Evolutionary conservation across 371 early-diverging fungal genomes (phyloP), one percentile per base, ranked within the genome.

Genomic region (Fennellomyces sp.): DNA sequence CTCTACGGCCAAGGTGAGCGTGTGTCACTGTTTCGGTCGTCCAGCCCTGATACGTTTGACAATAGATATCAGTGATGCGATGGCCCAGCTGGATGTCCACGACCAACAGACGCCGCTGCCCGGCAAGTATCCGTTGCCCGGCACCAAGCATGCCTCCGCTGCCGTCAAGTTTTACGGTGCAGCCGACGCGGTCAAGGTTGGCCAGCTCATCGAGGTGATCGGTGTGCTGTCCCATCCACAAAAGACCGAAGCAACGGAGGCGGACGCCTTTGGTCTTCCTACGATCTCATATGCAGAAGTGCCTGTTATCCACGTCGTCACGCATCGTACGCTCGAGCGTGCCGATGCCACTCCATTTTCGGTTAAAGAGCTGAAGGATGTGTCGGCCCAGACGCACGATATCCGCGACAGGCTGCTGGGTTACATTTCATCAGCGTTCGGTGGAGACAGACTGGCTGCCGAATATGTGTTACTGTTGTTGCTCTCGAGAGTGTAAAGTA

Each of bases 401-500:
- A 72, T 78, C 25, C 76, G 86, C 26, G 62, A 56, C 6, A 66
- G 69, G 13, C 41, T 88, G 50, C 69, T 86, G 5, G 71, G 75
- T n/a, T 84, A 85, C 58, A 69, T 88, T 57, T 64, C 85, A 7
- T 51, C 76, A 4, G 76, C 69, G 0, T 68, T 85, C 21, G 65
- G 70, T 36, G 85, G 82, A 0, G 88, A 88, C 65, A 52, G 47
- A 3, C 59, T 88, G 27, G 81, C 73, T 12, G 85, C 88, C 3
- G 88, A 88, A 63, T 78, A 78, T 42, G 72, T 88, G 7, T 68
- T 88, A 15, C 68, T 86, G 6, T 85, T 84, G 36, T 65, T 85
- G 6, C 55, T 88, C 17, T 80, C 88, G 2, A 66, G 82, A 69
- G 72, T 84, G 86, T 86, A 81, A 65, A 80, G 31, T n/a, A n/a